phyloP scores from a whole-genome alignment of 2,329 filamentous ascomycete genomes.

The Clonostachys solani region DNA sequence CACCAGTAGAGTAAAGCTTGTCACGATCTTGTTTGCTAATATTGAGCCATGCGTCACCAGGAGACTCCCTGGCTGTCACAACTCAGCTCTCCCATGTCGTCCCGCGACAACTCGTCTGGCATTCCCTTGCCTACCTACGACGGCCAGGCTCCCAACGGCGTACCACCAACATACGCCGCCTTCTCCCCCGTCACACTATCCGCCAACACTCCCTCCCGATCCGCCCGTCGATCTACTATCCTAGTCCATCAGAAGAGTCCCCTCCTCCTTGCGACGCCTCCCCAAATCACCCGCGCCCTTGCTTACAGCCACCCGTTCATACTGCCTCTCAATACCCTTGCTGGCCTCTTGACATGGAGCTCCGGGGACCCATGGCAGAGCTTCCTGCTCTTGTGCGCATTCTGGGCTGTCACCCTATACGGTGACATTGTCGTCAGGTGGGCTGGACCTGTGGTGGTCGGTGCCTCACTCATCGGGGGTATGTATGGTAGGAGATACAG shows the following conservation, averaged over 20 bases:
- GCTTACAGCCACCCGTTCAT: constrained; percentile 96
- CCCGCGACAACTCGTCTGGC: constrained; percentile 28
- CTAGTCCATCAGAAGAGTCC: constrained; percentile 97
- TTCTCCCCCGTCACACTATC: constrained; percentile 84
- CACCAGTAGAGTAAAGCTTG: no score
- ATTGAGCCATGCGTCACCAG: constrained; percentile 9
- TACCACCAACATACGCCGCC: constrained; percentile 73
- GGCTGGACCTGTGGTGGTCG: constrained; percentile 79
- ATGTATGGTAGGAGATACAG: constrained; percentile 93
- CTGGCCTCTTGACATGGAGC: constrained; percentile 88
- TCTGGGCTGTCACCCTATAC: constrained; percentile 85
- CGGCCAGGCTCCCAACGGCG: constrained; percentile 22
- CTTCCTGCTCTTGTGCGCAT: constrained; percentile 79
- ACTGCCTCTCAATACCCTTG: constrained; percentile 79
- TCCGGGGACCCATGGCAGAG: constrained; percentile 94
- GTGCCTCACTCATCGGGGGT: constrained; percentile 74
- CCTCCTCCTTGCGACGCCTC: constrained; percentile 85
- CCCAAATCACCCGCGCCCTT: constrained; percentile 87
- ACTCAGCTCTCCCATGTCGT: constrained; percentile 29
- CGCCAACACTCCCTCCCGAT: constrained; percentile 55
- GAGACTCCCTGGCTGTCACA: constrained; percentile 48
- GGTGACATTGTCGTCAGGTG: constrained; percentile 78
- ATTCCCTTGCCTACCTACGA: constrained; percentile 24
- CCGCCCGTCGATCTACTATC: constrained; percentile 77
- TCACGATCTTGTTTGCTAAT: no score